Base-by-base conservation (phyloP, 1,284 basidiomycete genomes). In the Ceratobasidium sp. region DNA sequence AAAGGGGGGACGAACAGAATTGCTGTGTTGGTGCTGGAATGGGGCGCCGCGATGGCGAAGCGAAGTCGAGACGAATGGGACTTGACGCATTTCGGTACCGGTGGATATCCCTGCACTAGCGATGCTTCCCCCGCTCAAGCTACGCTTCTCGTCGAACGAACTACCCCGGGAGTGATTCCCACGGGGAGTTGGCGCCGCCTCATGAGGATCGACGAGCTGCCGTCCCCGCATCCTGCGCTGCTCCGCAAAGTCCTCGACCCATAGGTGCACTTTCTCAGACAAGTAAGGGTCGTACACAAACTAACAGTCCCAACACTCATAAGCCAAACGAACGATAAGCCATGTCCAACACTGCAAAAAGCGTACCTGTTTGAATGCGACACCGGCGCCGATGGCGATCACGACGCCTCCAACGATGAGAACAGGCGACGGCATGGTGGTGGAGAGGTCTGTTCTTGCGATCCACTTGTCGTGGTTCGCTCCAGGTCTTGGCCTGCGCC, bases 361-460 rank as follows among this genome's bases (percentile, higher is more conserved):
- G n/a, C 71, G 5, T 29, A 73, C 71, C 71, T 73, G 71, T 59
- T 73, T 73, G 50, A 73, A 73, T 15, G 71, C 71, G 53, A 73
- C 41, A 5, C 71, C 71, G 9, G 71, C 71, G 15, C 71, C 71
- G 9, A 73, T 57, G 51, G 71, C 71, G 22, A 73, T 73, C 19
- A 73, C 62, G n/a, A 73, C 71, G 22, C 71, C 71, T 9, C 71
- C 71, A 17, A 73, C 57, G 29, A 73, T 73, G 29, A 73, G 59
- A 19, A 45, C 71, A 33, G 71, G 71, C 29, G 71, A 73, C 48
- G 71, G 71, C 71, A 73, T 73, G 15, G 71, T 63, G 29, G 27
- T 24, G 24, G n/a, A 29, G 71, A 53, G 48, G 11, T 41, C 36
- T 41, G 36, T 41, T 41, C 36, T 41, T 19, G 54, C 15, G 54